These are phyloP conservation scores for Tieghemiomyces parasiticus DNA, from an alignment of 192 early-diverging fungal species.

Conservation along the genomic window DNA sequence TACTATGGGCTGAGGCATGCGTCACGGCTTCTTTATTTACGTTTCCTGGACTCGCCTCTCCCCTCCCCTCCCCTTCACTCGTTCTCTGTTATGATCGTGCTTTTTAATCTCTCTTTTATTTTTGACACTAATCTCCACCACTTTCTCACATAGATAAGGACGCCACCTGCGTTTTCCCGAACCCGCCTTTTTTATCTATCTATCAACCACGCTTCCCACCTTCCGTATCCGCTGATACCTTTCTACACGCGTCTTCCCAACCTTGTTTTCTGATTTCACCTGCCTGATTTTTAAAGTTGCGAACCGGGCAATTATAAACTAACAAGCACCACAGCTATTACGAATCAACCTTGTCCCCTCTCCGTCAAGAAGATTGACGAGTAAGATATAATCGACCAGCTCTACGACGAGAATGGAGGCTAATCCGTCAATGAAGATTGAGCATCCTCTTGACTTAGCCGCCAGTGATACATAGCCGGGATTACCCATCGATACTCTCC, in stretches of 20 bases:
- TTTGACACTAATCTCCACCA: not conserved
- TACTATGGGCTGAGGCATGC: not conserved
- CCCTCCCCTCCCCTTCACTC: not conserved
- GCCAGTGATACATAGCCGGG: too few relatives aligned
- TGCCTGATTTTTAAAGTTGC: not conserved
- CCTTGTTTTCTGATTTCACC: not conserved
- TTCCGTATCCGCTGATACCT: not conserved
- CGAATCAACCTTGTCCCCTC: too few relatives aligned
- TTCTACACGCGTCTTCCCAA: not conserved
- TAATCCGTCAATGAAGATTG: too few relatives aligned
- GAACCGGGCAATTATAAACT: not conserved
- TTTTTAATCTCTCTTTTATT: not conserved
- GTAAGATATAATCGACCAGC: too few relatives aligned
- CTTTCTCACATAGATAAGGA: not conserved
- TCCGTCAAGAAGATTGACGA: too few relatives aligned
- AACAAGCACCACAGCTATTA: too few relatives aligned
- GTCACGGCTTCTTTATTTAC: not conserved
- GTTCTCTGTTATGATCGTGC: not conserved
- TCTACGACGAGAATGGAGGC: too few relatives aligned
- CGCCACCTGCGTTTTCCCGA: not conserved
- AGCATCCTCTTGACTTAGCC: too few relatives aligned
- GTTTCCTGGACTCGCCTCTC: not conserved
- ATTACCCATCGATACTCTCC: too few relatives aligned
- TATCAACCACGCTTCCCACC: not conserved
- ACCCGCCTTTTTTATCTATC: not conserved